A percentile compares a stretch with the other conserved stretches of the same genome.
Conservation (phyloP, 108 stramenopile genomes). For the Skeletonema tropicum region DNA sequence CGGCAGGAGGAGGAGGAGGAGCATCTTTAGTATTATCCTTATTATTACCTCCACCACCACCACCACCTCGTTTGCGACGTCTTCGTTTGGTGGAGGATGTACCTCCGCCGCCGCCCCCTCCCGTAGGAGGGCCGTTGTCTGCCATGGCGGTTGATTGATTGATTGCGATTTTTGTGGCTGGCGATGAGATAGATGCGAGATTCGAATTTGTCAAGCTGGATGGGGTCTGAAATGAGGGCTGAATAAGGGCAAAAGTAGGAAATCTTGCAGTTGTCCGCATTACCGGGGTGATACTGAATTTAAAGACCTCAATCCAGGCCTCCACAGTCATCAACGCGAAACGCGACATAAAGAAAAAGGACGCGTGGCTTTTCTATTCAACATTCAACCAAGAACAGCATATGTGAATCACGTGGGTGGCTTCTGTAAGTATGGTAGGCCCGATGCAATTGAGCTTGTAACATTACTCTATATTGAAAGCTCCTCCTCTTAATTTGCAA, state of each 20-base stretch:
- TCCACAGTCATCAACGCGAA: no score
- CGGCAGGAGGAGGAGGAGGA: not conserved
- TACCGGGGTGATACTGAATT: no score
- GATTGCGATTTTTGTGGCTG: not conserved
- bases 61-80: slow-evolving; percentile 9
- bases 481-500: not conserved
- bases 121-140: slow-evolving; percentile 4
- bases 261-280: no score
- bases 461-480: no score
- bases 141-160: not conserved
- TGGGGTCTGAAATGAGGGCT: no score
- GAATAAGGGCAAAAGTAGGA: no score
- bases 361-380: not conserved
- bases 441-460: not conserved
- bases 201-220: no score
- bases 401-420: no score
- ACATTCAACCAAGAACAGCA: no score
- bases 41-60: not conserved
- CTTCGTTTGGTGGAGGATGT: not conserved
- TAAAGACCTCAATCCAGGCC: no score
- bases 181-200: no score
- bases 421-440: no score
- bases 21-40: slow-evolving; percentile 1
- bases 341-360: not conserved
- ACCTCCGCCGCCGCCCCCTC: slow-evolving; percentile 7